These are phyloP conservation scores for Caryopteris hybrid DNA, from an alignment of 305 asterid species.

Conservation along the genomic window DNA sequence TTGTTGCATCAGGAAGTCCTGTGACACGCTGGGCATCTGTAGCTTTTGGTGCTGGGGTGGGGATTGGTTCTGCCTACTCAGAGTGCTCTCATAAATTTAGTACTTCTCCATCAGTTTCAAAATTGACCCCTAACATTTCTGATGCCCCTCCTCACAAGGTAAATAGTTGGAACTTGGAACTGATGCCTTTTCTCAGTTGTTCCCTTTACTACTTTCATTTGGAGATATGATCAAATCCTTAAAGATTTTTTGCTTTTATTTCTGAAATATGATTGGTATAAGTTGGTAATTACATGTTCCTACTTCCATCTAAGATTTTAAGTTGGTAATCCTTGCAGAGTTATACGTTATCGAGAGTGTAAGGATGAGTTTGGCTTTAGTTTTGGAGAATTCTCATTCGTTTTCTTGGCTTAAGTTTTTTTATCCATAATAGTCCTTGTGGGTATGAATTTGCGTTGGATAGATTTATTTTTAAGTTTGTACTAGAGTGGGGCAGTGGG, in stretches of 20 bases:
- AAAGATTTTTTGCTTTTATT: not conserved
- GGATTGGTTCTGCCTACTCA: conserved; percentile 85
- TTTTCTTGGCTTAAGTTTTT: no score
- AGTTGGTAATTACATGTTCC: not conserved
- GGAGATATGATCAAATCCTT: not conserved
- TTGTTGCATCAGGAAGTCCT: conserved; percentile 67
- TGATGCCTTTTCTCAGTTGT: not conserved
- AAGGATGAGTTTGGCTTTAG: not conserved
- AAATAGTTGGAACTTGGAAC: not conserved
- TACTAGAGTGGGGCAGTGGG: not conserved
- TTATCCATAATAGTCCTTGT: not conserved
- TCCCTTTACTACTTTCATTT: not conserved
- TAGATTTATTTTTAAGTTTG: not conserved
- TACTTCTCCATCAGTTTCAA: conserved; percentile 36
- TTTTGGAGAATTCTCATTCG: not conserved
- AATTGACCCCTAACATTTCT: conserved; percentile 30
- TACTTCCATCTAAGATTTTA: not conserved
- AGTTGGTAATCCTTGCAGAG: no score
- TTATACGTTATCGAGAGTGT: not conserved
- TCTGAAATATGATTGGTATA: not conserved
- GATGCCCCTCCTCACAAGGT: conserved; percentile 49
- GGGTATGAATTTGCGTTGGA: not conserved
- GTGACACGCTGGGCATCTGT: conserved; percentile 91
- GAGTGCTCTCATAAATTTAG: conserved; percentile 67
- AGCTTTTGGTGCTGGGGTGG: conserved; percentile 88